These are phyloP conservation scores for Piromyces finnis DNA, from an alignment of 192 early-diverging fungal species.

Conservation along the genomic window DNA sequence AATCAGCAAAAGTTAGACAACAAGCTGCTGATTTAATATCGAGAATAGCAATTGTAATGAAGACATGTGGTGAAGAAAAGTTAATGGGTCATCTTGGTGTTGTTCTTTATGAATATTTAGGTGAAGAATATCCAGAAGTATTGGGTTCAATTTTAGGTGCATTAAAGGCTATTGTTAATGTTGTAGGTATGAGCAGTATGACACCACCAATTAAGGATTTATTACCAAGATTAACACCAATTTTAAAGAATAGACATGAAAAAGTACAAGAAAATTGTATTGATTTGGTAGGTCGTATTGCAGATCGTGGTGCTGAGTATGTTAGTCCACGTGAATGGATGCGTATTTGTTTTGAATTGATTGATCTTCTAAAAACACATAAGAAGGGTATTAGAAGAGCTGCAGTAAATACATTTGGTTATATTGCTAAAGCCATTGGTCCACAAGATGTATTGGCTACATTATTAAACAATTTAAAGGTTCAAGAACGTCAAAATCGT, in stretches of 20 bases:
- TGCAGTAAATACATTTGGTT: constrained; percentile 96
- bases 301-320: constrained; percentile 91
- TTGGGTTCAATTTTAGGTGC: constrained; percentile 84
- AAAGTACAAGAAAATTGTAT: constrained; percentile 80
- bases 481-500: constrained; percentile 97
- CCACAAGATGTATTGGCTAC: constrained; percentile 98
- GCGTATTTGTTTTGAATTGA: constrained; percentile 95
- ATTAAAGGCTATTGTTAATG: constrained; percentile 87
- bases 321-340: constrained; percentile 98
- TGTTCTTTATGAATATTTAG: constrained; percentile 94
- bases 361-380: constrained; percentile 92
- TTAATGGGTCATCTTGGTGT: constrained; percentile 81
- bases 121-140: constrained; percentile 98
- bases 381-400: constrained; percentile 90
- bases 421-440: constrained; percentile 97
- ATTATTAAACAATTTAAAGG: constrained; percentile 91
- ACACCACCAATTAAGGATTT: constrained; percentile 96
- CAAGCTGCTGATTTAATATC: constrained; percentile 95
- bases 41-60: constrained; percentile 83
- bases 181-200: constrained; percentile 96
- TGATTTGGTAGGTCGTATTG: constrained; percentile 95
- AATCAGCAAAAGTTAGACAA: constrained; percentile 82
- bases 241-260: constrained; percentile 92
- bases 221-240: constrained; percentile 90
- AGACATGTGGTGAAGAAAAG: constrained; percentile 85